Conservation (phyloP, 495 filamentous ascomycete genomes). For the Diplogelasinospora grovesii region DNA sequence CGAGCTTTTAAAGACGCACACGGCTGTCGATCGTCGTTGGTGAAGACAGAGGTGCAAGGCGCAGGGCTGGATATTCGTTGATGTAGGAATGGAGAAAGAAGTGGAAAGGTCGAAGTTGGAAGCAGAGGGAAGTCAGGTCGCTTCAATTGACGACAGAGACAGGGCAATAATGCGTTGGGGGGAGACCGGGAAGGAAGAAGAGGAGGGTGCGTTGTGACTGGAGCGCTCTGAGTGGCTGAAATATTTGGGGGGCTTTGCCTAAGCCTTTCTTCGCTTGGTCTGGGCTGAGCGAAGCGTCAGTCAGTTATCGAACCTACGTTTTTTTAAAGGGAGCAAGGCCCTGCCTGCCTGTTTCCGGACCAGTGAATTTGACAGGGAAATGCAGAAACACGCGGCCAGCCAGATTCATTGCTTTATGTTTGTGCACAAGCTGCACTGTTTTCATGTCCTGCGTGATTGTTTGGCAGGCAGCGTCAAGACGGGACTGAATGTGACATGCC, state of each 20-base stretch:
- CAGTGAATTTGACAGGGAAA: no score
- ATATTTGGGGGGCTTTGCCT: conserved; percentile 15
- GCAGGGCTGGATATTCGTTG: conserved; percentile 7
- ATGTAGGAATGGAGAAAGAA: conserved; percentile 14
- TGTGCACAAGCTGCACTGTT: no score
- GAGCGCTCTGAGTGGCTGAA: conserved; percentile 23
- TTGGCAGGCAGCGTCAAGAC: no score
- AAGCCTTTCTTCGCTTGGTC: conserved; percentile 19
- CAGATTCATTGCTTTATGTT: no score
- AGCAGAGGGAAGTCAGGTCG: conserved; percentile 24
- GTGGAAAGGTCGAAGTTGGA: conserved; percentile 18
- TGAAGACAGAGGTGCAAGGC: conserved; percentile 4
- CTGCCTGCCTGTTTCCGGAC: no score
- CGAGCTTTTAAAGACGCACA: conserved; percentile 6
- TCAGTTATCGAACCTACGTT: no score
- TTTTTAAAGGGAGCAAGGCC: no score
- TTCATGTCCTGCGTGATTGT: no score
- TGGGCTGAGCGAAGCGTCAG: conserved; percentile 21
- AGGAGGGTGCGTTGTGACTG: conserved; percentile 31
- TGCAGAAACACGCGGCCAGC: no score
- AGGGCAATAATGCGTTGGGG: conserved; percentile 35
- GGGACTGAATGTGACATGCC: no score
- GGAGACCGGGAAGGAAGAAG: conserved; percentile 41
- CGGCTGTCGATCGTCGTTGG: conserved; percentile 6
- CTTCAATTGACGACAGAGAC: conserved; percentile 28